Percentiles rank a stretch among this genome's conserved stretches.
Conservation (phyloP, 2,329 filamentous ascomycete species). For the Saccharata proteae region DNA sequence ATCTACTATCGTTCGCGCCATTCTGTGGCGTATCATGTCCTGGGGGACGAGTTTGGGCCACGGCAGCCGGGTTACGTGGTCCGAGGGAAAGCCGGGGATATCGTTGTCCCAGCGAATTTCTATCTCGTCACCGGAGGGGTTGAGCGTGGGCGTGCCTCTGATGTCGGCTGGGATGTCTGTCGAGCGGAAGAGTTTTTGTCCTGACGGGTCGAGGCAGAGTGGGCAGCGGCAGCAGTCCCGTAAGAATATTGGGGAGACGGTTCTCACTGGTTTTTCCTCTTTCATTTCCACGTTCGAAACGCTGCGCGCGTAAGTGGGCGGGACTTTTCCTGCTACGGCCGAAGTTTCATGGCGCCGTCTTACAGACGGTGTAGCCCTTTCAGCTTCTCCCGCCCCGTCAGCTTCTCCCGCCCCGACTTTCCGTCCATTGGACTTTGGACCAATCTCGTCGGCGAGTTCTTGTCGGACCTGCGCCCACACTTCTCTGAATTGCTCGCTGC, state of each 20-base stretch:
- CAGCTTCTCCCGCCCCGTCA: no score
- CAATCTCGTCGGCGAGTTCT: no score
- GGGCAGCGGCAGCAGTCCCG: slow-evolving; percentile 48
- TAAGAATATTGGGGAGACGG: slow-evolving; percentile 23
- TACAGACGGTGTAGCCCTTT: no score
- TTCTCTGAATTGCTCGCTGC: no score
- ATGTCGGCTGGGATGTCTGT: slow-evolving; percentile 48
- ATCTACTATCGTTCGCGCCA: slow-evolving; percentile 20
- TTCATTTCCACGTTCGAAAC: no score
- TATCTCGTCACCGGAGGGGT: slow-evolving; percentile 33
- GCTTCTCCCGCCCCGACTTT: no score
- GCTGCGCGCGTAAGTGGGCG: no score
- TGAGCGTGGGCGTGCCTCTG: slow-evolving; percentile 11
- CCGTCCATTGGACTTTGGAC: no score
- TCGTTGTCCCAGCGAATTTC: slow-evolving; percentile 52
- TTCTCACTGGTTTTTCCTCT: no score
- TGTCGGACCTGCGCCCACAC: no score
- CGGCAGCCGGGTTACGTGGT: slow-evolving; percentile 30
- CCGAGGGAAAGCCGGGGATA: slow-evolving; percentile 29
- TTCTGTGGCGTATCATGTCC: slow-evolving; percentile 11
- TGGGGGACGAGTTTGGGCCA: slow-evolving; percentile 16
- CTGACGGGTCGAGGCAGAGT: slow-evolving; percentile 46
- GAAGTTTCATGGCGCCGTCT: no score
- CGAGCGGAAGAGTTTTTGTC: slow-evolving; percentile 54
- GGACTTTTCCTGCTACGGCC: no score